Conservation (phyloP, 495 filamentous ascomycete genomes). For the Aspergillus bertholletiae region DNA sequence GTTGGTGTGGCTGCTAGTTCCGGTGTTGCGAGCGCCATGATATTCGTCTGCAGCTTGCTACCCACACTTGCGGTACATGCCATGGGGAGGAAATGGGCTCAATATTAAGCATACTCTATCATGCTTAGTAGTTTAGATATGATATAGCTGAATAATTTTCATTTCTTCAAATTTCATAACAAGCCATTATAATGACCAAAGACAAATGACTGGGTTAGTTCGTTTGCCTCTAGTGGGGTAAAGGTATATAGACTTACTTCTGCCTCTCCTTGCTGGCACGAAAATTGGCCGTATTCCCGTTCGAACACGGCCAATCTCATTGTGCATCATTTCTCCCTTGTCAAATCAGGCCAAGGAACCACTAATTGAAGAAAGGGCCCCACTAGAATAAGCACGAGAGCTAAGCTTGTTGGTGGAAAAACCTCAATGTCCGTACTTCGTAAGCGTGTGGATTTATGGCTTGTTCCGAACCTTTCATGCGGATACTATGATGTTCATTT, state of each 20-base stretch:
- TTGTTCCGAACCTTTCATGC: no score
- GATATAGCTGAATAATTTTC: no score
- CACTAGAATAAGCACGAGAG: not conserved
- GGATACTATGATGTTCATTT: no score
- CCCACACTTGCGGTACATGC: constrained; percentile 27
- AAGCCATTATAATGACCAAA: no score
- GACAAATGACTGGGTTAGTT: not conserved
- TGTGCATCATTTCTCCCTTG: not conserved
- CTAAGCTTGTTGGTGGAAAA: not conserved
- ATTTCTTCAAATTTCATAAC: no score
- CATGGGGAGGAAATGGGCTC: constrained; percentile 16
- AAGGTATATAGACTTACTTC: no score
- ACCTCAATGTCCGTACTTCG: no score
- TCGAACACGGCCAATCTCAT: not conserved
- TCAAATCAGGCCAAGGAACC: not conserved
- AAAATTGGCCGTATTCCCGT: not conserved
- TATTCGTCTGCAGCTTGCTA: constrained; percentile 32
- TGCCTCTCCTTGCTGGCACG: not conserved
- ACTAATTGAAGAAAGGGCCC: not conserved
- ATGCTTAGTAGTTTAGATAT: no score
- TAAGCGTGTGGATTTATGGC: constrained; percentile 21
- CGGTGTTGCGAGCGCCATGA: constrained; percentile 27
- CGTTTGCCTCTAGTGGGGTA: no score
- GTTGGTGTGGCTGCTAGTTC: constrained; percentile 34
- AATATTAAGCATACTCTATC: no score